Percentiles rank a stretch among this genome's conserved stretches.
These are phyloP conservation scores for Peziza echinospora DNA, from an alignment of 495 filamentous ascomycete species.

Conservation along the genomic window DNA sequence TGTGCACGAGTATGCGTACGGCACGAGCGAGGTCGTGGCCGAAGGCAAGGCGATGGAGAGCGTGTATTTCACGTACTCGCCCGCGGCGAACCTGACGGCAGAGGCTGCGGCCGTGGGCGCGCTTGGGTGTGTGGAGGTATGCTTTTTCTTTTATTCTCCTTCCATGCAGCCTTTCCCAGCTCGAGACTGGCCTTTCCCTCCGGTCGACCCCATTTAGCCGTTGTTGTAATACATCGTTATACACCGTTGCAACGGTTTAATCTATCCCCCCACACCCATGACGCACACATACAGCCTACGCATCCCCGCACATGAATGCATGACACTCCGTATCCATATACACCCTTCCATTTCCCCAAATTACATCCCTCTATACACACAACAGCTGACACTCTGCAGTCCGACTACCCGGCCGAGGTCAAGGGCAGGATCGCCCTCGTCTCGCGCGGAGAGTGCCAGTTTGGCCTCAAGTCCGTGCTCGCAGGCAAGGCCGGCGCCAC, in stretches of 20 bases:
- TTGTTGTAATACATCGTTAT: too few relatives aligned
- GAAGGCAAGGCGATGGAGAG: slow-evolving; percentile 17
- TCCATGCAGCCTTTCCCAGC: too few relatives aligned
- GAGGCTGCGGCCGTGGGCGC: slow-evolving; percentile 29
- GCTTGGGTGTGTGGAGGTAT: slow-evolving; percentile 29
- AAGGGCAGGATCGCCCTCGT: slow-evolving; percentile 39
- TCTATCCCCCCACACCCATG: too few relatives aligned
- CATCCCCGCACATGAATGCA: too few relatives aligned
- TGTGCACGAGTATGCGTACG: slow-evolving; percentile 14
- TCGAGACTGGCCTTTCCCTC: too few relatives aligned
- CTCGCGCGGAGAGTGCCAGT: slow-evolving; percentile 38
- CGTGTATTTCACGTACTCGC: slow-evolving; percentile 26
- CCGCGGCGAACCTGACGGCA: slow-evolving; percentile 26
- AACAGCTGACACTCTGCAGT: slow-evolving; percentile 12
- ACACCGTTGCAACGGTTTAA: too few relatives aligned
- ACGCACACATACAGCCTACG: too few relatives aligned
- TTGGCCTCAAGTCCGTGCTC: slow-evolving; percentile 35
- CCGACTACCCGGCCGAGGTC: slow-evolving; percentile 34
- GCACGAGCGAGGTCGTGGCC: slow-evolving; percentile 17
- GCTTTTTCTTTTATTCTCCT: too few relatives aligned
- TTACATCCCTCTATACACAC: background rate
- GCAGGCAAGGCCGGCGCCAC: slow-evolving; percentile 38
- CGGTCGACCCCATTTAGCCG: too few relatives aligned
- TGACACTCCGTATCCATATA: too few relatives aligned
- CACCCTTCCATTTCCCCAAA: too few relatives aligned